Evolutionary conservation across 2,329 filamentous ascomycete species (phyloP).

Genomic region (Aspergillus niger): DNA sequence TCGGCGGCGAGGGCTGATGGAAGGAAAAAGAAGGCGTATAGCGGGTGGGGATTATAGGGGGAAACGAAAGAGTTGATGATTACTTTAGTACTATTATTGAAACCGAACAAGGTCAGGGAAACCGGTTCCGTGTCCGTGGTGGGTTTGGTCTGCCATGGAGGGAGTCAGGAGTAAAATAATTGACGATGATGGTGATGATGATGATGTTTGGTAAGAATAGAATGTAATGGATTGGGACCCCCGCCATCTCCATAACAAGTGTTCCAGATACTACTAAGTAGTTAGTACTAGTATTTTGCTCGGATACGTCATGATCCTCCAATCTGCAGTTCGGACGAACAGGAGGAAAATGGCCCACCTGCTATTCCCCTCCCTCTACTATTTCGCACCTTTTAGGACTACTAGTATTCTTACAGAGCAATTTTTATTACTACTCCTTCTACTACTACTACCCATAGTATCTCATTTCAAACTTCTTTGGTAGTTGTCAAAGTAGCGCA

Average conservation of each 20-base stretch:
- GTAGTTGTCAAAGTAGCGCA: not conserved
- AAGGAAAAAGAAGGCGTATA: constrained; percentile 3
- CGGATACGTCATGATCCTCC: not conserved
- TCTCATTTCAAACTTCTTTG: not conserved
- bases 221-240: not conserved
- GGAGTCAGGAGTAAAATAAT: not conserved
- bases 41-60: constrained; percentile 5
- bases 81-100: not conserved
- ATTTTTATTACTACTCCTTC: no score
- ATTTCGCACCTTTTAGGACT: not conserved
- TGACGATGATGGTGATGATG: not conserved
- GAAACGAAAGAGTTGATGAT: not conserved
- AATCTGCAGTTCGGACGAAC: not conserved
- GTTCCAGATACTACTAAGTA: no score
- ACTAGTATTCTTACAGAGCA: not conserved
- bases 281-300: no score
- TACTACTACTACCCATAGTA: not conserved
- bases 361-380: not conserved
- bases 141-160: not conserved
- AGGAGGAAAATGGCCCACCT: no score
- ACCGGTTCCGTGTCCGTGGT: not conserved
- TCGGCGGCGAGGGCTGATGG: not conserved
- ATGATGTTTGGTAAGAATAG: not conserved
- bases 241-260: not conserved
- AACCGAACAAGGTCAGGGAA: not conserved